A percentile compares a stretch with the other conserved stretches of the same genome.
phyloP scores from a whole-genome alignment of 306 rosid genomes.

The Prunus davidiana region DNA sequence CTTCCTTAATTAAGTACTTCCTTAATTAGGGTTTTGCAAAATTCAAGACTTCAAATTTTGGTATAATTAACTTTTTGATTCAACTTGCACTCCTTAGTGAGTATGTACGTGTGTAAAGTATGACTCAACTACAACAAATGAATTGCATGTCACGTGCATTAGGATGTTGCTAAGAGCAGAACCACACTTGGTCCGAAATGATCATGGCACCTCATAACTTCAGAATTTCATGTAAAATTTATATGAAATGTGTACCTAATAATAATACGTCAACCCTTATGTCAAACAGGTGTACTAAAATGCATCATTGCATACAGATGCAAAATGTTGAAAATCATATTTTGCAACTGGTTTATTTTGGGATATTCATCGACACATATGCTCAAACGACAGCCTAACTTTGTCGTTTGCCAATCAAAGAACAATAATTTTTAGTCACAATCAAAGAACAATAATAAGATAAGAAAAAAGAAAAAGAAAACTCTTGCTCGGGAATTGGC shows the following conservation, averaged over 20 bases:
- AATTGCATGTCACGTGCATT: too few relatives aligned
- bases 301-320: neutral
- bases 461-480: neutral
- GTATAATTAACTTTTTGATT: too few relatives aligned
- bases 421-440: neutral
- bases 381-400: neutral
- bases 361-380: neutral
- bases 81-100: too few relatives aligned
- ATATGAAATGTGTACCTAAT: neutral
- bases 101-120: too few relatives aligned
- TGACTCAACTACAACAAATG: too few relatives aligned
- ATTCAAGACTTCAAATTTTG: too few relatives aligned
- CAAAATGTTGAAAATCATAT: neutral
- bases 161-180: too few relatives aligned
- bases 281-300: neutral
- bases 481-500: neutral
- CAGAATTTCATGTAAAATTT: too few relatives aligned
- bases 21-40: too few relatives aligned
- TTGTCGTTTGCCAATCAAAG: neutral
- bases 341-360: neutral
- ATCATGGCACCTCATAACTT: too few relatives aligned
- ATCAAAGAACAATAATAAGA: neutral
- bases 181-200: too few relatives aligned
- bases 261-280: neutral
- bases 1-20: too few relatives aligned